phyloP scores from a whole-genome alignment of 805 yeast species.

The Hyphopichia homilentoma region DNA sequence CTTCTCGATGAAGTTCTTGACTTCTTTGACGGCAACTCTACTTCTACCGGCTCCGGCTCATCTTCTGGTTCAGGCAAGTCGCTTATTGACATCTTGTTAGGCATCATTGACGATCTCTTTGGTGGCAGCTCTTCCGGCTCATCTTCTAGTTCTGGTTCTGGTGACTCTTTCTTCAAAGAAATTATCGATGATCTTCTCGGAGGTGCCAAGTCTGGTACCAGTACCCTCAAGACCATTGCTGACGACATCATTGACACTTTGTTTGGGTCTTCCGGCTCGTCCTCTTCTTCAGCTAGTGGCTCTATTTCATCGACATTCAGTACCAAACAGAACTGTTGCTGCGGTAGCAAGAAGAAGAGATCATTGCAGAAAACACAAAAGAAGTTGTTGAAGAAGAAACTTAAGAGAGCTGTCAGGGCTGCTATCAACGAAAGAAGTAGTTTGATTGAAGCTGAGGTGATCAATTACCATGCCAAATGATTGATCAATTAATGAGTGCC shows the following conservation, averaged over 20 bases:
- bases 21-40: too few species aligned
- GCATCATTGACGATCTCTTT: slow-evolving; percentile 11
- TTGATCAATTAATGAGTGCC: too few species aligned
- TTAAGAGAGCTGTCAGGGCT: slow-evolving; percentile 6
- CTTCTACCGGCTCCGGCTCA: slow-evolving; percentile 5
- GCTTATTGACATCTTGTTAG: background rate
- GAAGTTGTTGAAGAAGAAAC: slow-evolving; percentile 14
- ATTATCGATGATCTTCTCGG: slow-evolving; percentile 2
- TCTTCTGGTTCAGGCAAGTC: background rate
- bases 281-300: slow-evolving; percentile 1
- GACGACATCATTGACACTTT: slow-evolving; percentile 12
- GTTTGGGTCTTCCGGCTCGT: slow-evolving; percentile 9
- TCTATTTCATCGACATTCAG: slow-evolving; percentile 4
- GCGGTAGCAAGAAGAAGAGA: slow-evolving; percentile 20
- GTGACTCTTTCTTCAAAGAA: slow-evolving; percentile 1
- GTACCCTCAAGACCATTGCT: background rate
- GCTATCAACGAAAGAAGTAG: background rate
- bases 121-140: slow-evolving; percentile 7
- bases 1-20: too few species aligned
- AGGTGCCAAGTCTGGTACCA: background rate
- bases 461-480: background rate
- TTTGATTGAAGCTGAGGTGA: background rate
- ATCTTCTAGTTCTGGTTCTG: slow-evolving; percentile 1
- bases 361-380: slow-evolving; percentile 16
- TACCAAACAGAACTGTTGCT: slow-evolving; percentile 24